Evolutionary conservation across 2,329 filamentous ascomycete species (phyloP).

Genomic region (Arthrobotrys conoides): DNA sequence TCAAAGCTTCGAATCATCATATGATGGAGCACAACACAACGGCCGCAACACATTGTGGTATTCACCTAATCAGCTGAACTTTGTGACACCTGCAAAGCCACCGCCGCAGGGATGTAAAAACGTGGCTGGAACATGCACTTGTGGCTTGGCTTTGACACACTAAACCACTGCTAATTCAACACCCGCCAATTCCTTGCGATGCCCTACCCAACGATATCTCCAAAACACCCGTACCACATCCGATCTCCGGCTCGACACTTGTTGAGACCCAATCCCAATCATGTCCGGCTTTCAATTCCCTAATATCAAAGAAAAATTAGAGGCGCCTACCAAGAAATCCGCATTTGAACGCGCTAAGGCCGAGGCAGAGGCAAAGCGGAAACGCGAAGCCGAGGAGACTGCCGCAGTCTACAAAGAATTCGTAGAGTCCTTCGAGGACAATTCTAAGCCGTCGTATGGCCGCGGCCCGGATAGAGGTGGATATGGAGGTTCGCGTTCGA

Average conservation of each 20-base stretch:
- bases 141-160: conserved; percentile 29
- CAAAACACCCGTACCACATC: conserved; percentile 13
- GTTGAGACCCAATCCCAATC: conserved; percentile 18
- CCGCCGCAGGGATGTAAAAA: conserved; percentile 1
- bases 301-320: conserved; percentile 81
- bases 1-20: too few relatives aligned
- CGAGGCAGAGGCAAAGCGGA: conserved; percentile 88
- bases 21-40: not conserved
- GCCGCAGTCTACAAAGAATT: conserved; percentile 90
- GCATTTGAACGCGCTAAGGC: conserved; percentile 89
- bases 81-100: conserved; percentile 44
- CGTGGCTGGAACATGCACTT: conserved; percentile 34
- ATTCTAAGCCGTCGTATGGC: conserved; percentile 45
- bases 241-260: conserved; percentile 12
- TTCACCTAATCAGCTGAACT: not conserved
- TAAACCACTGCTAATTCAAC: conserved; percentile 12
- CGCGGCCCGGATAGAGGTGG: conserved; percentile 65
- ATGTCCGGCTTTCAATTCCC: conserved; percentile 72
- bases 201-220: conserved; percentile 11
- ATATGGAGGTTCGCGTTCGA: conserved; percentile 63
- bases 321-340: conserved; percentile 85
- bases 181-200: conserved; percentile 30
- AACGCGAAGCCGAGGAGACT: conserved; percentile 86
- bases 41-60: conserved; percentile 39
- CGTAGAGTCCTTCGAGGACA: conserved; percentile 76